These are phyloP conservation scores for Ceratopteris richardii DNA, from an alignment of 75 land plant genomes.

Conservation along the genomic window DNA sequence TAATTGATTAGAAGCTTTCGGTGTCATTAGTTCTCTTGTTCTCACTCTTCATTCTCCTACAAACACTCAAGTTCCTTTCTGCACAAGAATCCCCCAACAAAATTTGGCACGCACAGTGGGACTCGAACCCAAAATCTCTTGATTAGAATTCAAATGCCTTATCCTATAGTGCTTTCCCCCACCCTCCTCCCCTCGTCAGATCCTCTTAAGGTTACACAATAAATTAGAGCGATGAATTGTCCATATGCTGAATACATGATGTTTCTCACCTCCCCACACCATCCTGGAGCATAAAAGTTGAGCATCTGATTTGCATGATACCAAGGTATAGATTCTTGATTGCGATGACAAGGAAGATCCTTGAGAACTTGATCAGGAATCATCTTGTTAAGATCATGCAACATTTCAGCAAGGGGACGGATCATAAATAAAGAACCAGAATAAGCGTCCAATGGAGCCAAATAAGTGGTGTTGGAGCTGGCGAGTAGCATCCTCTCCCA, in stretches of 20 bases:
- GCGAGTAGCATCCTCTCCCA: conserved; percentile 1
- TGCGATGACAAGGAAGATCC: conserved; percentile 10
- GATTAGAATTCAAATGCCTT: too few relatives aligned
- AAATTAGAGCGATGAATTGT: conserved; percentile 78
- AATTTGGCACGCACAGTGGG: too few relatives aligned
- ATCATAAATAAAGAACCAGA: conserved; percentile 49
- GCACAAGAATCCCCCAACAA: too few relatives aligned
- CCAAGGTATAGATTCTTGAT: conserved; percentile 69
- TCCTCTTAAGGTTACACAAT: conserved; percentile 84
- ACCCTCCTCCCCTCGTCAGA: conserved; percentile 99
- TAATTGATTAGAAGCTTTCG: too few relatives aligned
- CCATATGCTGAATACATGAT: conserved; percentile 73
- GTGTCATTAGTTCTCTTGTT: too few relatives aligned
- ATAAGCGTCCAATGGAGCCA: conserved; percentile 72
- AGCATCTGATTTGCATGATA: conserved; percentile 93
- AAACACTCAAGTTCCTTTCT: too few relatives aligned
- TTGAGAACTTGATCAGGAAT: conserved; percentile 82
- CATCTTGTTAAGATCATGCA: conserved; percentile 92
- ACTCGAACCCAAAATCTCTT: too few relatives aligned
- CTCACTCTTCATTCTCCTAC: too few relatives aligned
- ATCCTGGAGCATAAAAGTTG: conserved; percentile 97
- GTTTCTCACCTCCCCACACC: conserved; percentile 96
- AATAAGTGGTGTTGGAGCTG: conserved; percentile 62
- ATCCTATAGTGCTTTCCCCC: too few relatives aligned
- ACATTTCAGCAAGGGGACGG: conserved; percentile 79